Evolutionary conservation across 2,329 filamentous ascomycete genomes (phyloP), one percentile per base, ranked within the genome.

Genomic region (Alternaria sp.): DNA sequence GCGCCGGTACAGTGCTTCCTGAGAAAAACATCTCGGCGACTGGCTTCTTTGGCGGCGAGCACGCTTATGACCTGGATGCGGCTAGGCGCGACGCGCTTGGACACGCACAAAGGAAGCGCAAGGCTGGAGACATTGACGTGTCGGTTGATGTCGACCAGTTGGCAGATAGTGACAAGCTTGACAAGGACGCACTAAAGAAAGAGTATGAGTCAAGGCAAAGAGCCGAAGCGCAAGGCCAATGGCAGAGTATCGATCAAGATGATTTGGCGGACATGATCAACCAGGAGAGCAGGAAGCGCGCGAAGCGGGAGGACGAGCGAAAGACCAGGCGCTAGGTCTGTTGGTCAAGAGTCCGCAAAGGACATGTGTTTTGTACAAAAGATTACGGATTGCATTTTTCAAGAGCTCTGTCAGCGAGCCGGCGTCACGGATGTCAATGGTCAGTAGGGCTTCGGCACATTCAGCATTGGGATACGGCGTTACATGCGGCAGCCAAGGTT

Each of bases 251-350:
- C 61, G 90, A 91, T 80, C 92, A 97, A 78, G 95, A 98, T 71
- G 95, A 97, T 77, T 81, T 99, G 60, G 95, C 90, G 73, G 92
- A 97, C 74, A 96, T 99, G 92, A 97, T 99, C 83, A 93, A 93
- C 12, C 90, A 93, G 74, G 96, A 98, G 83, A 93, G 90, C 76
- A 87, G 93, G 69, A 98, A 98, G 86, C 88, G 93, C 77, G 87
- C 94, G 78, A 96, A 94, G 86, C 88, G 91, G 69, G 94, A 97
- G 72, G 90, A 93, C 28, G 93, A 97, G 80, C 89, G 89, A 78
- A 86, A 86, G 73, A 86, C 88, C 67, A 90, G 90, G 84, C 74
- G 81, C 61, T 78, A 67, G 72, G 59, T 36, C 21, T 51, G 32
- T 58, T 26, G 50, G 25, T 59, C 13, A 62, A 62, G 60, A 62